Conservation (phyloP, 83 land plant genomes). For the Isoetes engelmannii region DNA sequence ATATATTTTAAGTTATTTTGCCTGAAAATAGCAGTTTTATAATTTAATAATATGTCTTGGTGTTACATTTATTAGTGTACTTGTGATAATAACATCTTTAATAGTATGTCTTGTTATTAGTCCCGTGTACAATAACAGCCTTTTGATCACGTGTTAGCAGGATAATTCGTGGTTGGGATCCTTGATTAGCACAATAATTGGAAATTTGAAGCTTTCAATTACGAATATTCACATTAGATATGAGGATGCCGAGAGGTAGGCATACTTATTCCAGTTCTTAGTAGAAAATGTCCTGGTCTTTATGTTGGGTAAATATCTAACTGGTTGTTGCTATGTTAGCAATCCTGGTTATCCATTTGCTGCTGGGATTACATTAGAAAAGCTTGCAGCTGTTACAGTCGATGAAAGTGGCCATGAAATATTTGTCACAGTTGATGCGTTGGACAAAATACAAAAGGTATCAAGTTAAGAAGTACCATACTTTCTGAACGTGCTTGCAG, state of each 20-base stretch:
- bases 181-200: conserved; percentile 72
- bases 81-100: too few relatives aligned
- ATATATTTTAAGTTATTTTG: too few relatives aligned
- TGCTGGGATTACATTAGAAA: conserved; percentile 70
- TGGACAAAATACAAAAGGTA: conserved; percentile 87
- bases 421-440: conserved; percentile 78
- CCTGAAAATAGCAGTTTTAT: too few relatives aligned
- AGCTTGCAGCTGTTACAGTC: conserved; percentile 90
- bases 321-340: conserved; percentile 33
- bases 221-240: conserved; percentile 96
- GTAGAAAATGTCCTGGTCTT: not conserved
- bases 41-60: not conserved
- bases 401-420: conserved; percentile 87
- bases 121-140: not conserved
- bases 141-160: conserved; percentile 30
- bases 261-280: not conserved
- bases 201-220: conserved; percentile 94
- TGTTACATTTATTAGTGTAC: not conserved
- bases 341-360: conserved; percentile 97
- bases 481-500: not conserved
- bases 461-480: not conserved
- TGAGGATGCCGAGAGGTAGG: conserved; percentile 89
- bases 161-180: conserved; percentile 94
- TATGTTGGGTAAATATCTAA: not conserved
- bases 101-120: not conserved